Evolutionary conservation across 495 filamentous ascomycete species (phyloP), one percentile per base, ranked within the genome.

Genomic region (Rhypophila decipiens): DNA sequence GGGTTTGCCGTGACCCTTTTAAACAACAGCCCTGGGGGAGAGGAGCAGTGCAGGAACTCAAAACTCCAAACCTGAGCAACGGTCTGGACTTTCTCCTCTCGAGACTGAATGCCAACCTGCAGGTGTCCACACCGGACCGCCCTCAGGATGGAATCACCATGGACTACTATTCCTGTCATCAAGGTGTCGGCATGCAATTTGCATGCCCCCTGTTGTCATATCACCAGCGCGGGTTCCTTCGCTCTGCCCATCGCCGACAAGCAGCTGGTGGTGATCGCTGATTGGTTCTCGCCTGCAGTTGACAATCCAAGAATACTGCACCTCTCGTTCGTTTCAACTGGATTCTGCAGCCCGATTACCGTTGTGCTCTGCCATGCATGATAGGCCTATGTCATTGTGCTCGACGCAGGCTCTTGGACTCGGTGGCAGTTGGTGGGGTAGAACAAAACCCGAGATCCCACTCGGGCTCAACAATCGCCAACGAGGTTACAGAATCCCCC

Each of bases 331-430:
- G 7, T 31, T 31, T 13, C 27, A 13, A 31, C 27, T 31, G 13
- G 27, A 17, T 37, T 40, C 38, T 40, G 38, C 38, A 40, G 18
- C 38, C 38, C 18, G 19, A 21, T 40, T 31, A 31, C 27, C 27
- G 27, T 31, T 31, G 27, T 7, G 27, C 27, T 31, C 13, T 40
- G 38, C 18, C 20, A 22, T 22, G 38, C 19, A 11, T 22, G 15
- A 18, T 22, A 12, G 10, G 23, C 27, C 11, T 22, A 43, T 43
- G 41, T 43, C 41, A 43, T 43, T 10, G 41, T 43, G 41, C 38
- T 40, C 38, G 19, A 23, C 9, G 1, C 38, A 13, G 10, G 1
- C 10, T 21, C 13, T n/a, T 2, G 19, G 20, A 40, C 29, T 33
- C 13, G 29, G 7, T 33, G 13, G 13, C 29, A 13, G 29, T 13